Evolutionary conservation across 441 rosid genomes (phyloP), one percentile per base, ranked within the genome.

Genomic region (Viola pubescens): DNA sequence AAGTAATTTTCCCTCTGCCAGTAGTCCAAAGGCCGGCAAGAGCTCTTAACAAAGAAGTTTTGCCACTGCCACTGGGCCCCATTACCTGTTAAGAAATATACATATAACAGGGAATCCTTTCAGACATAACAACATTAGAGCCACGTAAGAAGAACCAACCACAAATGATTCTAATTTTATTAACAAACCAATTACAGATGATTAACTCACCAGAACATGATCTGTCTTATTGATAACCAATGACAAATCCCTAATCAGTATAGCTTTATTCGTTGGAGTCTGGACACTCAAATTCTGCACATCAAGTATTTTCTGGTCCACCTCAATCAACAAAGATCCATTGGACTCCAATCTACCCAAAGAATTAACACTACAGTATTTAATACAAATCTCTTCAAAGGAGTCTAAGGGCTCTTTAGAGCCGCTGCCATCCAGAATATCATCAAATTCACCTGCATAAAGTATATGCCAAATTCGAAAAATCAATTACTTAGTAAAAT

Each of bases 31-130:
- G 95, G 66, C 98, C 96, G 71, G 96, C 96, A 81, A 87, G 74
- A 61, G 95, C 87, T 77, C 98, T 85, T 66, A 91, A 75, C 73
- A 91, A 68, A 53, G 98, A 91, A 64, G 98, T 91, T 82, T 91
- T 91, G 53, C 98, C 98, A 46, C 96, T 80, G 47, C 98, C 98
- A 55, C 98, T 91, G 46, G 96, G 91, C 68, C 98, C 98, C 70
- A 61, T 78, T 63, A 91, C 86, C 98, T 91, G 78, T 67, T 61
- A 67, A 66, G 55, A 60, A 59, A 68, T 16, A 16, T 66, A 52
- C 37, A 57, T 8, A 50, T 37, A 59, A 43, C 58, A 61, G 26
- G 14, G 16, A 39, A 64, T 37, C 54, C 58, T 12, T 60, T 52
- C 61, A 60, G 16, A 11, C 47, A 9, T 12, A 49, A 48, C 62